These are phyloP conservation scores for Arthroderma uncinatum DNA, from an alignment of 2,329 filamentous ascomycete genomes.

Conservation along the genomic window DNA sequence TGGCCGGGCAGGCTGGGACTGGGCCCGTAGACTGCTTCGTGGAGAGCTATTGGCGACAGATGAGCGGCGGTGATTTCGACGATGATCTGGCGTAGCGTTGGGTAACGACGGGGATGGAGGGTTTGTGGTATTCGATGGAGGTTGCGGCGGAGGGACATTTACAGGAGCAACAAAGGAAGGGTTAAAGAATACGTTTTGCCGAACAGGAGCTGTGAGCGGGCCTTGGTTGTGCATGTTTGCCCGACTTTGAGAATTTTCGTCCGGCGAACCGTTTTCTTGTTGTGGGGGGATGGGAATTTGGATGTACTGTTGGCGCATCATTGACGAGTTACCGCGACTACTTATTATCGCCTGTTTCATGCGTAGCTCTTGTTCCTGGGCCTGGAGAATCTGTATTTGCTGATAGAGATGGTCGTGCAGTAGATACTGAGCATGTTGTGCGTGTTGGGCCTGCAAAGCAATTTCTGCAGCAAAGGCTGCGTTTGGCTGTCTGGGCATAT, in stretches of 20 bases:
- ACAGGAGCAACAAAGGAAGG: conserved; percentile 28
- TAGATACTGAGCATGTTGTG: conserved; percentile 38
- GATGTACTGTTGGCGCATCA: conserved; percentile 32
- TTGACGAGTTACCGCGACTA: conserved; percentile 29
- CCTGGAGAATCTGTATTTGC: conserved; percentile 40
- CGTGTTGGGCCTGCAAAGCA: conserved; percentile 21
- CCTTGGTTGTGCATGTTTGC: conserved; percentile 30
- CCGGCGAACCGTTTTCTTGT: conserved; percentile 23
- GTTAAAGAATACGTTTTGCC: conserved; percentile 25
- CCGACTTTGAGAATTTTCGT: conserved; percentile 29
- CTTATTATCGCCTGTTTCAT: conserved; percentile 36
- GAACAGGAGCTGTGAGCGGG: conserved; percentile 23
- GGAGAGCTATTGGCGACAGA: conserved; percentile 35
- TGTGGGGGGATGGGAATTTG: conserved; percentile 32
- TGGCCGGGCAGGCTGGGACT: conserved; percentile 41
- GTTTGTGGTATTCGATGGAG: conserved; percentile 29
- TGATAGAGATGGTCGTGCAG: conserved; percentile 41
- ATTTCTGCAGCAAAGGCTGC: conserved; percentile 27
- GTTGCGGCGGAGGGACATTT: conserved; percentile 25
- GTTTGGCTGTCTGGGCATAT: conserved; percentile 31
- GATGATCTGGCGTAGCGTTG: conserved; percentile 32
- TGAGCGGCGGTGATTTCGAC: conserved; percentile 36
- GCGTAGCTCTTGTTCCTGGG: conserved; percentile 40
- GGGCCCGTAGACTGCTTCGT: conserved; percentile 35
- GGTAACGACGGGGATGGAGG: conserved; percentile 37